These are phyloP conservation scores for Ogataea naganishii DNA, from an alignment of 805 yeast genomes.

Conservation along the genomic window DNA sequence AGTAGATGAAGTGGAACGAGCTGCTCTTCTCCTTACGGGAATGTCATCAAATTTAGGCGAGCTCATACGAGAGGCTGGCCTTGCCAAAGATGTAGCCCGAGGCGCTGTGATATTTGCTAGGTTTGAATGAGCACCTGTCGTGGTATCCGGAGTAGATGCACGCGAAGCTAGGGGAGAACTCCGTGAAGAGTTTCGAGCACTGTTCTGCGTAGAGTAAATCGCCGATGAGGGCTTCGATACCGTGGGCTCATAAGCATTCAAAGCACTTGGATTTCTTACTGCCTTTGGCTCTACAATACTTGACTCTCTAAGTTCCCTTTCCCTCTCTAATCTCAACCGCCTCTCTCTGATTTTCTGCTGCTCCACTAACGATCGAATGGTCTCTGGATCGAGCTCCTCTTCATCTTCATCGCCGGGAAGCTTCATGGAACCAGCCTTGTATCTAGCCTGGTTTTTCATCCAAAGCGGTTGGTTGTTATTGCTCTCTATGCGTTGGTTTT, in stretches of 20 bases:
- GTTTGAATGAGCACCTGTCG: no score
- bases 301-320: constrained; percentile 7
- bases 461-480: constrained; percentile 50
- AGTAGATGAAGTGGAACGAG: constrained; percentile 3
- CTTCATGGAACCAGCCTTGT: constrained; percentile 30
- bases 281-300: no score
- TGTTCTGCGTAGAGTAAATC: no score
- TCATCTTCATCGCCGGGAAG: constrained; percentile 32
- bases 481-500: constrained; percentile 23
- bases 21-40: constrained; percentile 17
- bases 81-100: no score
- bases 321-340: constrained; percentile 12
- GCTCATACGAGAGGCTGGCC: neutral
- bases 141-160: no score
- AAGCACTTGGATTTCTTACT: no score
- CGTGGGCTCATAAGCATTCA: no score
- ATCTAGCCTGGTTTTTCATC: constrained; percentile 55
- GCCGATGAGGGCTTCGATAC: no score
- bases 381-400: constrained; percentile 35
- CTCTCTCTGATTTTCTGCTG: constrained; percentile 31
- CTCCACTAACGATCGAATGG: constrained; percentile 30
- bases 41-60: neutral
- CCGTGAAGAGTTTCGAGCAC: no score
- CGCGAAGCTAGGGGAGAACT: no score
- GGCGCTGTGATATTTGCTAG: no score